Conservation (phyloP, 2,329 filamentous ascomycete species). For the Trichoderma sp. region DNA sequence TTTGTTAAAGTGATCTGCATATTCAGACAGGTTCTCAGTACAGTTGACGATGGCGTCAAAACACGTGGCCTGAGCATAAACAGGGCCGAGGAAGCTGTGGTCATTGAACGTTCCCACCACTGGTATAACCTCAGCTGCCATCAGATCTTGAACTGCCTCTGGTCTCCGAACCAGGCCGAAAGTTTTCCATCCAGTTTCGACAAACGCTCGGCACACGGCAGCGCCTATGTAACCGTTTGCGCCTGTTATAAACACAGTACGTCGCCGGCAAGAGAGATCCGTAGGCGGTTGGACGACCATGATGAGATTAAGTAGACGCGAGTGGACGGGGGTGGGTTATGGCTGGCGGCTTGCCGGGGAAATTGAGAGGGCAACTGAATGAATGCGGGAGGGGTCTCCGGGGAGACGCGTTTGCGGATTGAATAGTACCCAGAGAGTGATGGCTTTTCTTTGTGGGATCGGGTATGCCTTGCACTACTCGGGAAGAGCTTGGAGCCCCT, state of each 20-base stretch:
- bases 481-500: too few species aligned
- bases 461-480: too few species aligned
- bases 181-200: constrained; percentile 48
- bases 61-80: background rate
- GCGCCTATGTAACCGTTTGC: constrained; percentile 54
- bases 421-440: too few species aligned
- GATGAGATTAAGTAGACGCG: background rate
- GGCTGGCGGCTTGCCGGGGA: too few species aligned
- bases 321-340: too few species aligned
- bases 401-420: too few species aligned
- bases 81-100: constrained; percentile 4
- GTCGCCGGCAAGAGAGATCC: background rate
- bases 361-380: too few species aligned
- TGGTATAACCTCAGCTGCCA: constrained; percentile 44
- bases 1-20: constrained; percentile 45
- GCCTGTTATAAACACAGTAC: constrained; percentile 49
- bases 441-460: too few species aligned
- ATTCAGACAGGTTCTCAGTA: constrained; percentile 46
- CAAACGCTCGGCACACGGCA: constrained; percentile 50
- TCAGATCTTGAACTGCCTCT: constrained; percentile 38
- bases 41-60: constrained; percentile 36
- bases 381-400: too few species aligned
- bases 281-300: background rate
- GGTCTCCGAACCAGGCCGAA: constrained; percentile 49
- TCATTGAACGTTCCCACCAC: constrained; percentile 39